phyloP scores from a whole-genome alignment of 495 filamentous ascomycete species.

The Physcia stellaris region DNA sequence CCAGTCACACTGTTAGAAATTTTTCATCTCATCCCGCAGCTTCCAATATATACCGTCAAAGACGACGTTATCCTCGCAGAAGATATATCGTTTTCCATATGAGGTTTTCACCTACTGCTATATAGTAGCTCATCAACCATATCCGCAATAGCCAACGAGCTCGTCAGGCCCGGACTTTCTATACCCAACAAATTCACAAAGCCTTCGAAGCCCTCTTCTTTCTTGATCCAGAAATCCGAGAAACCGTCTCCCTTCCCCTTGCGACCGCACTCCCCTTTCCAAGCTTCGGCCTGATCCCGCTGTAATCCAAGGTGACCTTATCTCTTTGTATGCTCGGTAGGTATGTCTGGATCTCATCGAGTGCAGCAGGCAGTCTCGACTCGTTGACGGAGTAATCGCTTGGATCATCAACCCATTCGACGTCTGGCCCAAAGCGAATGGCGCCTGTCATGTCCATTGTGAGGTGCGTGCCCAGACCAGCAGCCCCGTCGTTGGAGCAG shows the following conservation, averaged over 20 bases:
- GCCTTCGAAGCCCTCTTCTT: slow-evolving; percentile 70
- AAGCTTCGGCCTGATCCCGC: slow-evolving; percentile 82
- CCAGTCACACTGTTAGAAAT: too few relatives aligned
- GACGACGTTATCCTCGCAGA: too few relatives aligned
- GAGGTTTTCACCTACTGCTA: slow-evolving; percentile 17
- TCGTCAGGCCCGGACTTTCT: slow-evolving; percentile 90
- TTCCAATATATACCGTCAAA: too few relatives aligned
- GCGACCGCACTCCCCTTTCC: slow-evolving; percentile 42
- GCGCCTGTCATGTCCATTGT: slow-evolving; percentile 80
- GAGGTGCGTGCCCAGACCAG: slow-evolving; percentile 82
- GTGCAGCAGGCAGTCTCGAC: slow-evolving; percentile 48
- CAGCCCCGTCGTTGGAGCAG: slow-evolving; percentile 68
- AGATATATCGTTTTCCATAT: too few relatives aligned
- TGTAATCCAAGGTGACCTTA: slow-evolving; percentile 70
- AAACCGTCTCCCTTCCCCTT: slow-evolving; percentile 47
- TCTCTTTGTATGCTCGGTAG: slow-evolving; percentile 55
- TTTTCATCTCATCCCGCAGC: too few relatives aligned
- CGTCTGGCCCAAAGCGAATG: slow-evolving; percentile 86
- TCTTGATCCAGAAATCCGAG: slow-evolving; percentile 71
- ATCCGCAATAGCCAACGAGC: slow-evolving; percentile 76
- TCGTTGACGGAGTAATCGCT: slow-evolving; percentile 38
- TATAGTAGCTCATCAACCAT: slow-evolving; percentile 68
- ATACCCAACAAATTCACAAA: slow-evolving; percentile 90
- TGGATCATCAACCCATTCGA: slow-evolving; percentile 74
- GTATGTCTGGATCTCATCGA: slow-evolving; percentile 64